A percentile compares a stretch with the other conserved stretches of the same genome.
These are phyloP conservation scores for Coniochaeta ligniaria DNA, from an alignment of 2,329 filamentous ascomycete genomes.

Conservation along the genomic window DNA sequence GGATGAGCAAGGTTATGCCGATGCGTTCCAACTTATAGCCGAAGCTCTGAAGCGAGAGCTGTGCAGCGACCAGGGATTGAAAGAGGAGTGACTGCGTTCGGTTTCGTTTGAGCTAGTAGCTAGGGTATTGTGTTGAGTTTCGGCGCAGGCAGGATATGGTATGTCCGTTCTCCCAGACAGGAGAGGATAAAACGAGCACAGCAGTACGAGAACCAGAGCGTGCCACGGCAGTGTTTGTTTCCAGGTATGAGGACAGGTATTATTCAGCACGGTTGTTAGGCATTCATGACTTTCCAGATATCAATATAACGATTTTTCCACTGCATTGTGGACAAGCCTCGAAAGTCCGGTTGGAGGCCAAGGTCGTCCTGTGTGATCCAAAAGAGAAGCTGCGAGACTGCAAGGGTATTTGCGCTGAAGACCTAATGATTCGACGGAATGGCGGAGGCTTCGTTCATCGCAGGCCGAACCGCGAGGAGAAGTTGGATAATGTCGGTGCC, in stretches of 20 bases:
- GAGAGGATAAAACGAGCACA: neutral
- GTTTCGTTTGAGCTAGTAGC: neutral
- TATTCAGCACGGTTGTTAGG: neutral
- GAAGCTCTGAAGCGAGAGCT: neutral
- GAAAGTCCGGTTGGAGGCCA: neutral
- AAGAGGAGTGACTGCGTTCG: neutral
- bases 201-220: neutral
- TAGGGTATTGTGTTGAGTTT: neutral
- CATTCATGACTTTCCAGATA: neutral
- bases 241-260: neutral
- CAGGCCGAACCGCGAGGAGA: slow-evolving; percentile 71
- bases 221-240: neutral
- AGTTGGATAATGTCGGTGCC: slow-evolving; percentile 57
- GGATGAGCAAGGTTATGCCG: neutral
- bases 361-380: neutral
- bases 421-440: neutral
- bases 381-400: neutral
- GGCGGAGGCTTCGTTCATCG: slow-evolving; percentile 20
- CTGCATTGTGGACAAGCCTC: neutral
- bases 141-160: neutral
- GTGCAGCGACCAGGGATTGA: neutral
- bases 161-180: neutral
- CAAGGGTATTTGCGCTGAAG: neutral
- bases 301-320: neutral
- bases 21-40: neutral